phyloP scores from a whole-genome alignment of 306 rosid genomes.

The Castanospermum australe region DNA sequence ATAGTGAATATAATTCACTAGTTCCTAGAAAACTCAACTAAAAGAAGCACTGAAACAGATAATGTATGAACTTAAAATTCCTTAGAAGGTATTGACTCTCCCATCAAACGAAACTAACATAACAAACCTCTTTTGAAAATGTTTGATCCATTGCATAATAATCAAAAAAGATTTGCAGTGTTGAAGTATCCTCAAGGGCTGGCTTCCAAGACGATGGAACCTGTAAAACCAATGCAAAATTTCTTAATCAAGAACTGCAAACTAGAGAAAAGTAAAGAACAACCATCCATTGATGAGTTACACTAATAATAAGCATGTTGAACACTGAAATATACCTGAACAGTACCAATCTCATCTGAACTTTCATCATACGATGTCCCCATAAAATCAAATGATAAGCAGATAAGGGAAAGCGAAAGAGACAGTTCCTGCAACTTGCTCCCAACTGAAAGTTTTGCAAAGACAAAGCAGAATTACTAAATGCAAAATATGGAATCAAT shows the following conservation, averaged over 20 bases:
- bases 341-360: slow-evolving; percentile 55
- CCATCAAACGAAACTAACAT: not conserved
- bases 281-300: not conserved
- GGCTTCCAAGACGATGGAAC: slow-evolving; percentile 45
- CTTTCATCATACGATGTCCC: slow-evolving; percentile 55
- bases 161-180: slow-evolving; percentile 49
- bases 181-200: slow-evolving; percentile 43
- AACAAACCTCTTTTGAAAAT: slow-evolving; percentile 50
- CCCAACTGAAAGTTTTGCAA: slow-evolving; percentile 35
- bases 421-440: slow-evolving; percentile 51
- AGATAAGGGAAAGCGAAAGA: slow-evolving; percentile 38
- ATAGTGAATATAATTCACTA: not conserved
- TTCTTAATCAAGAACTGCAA: slow-evolving; percentile 20
- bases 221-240: slow-evolving; percentile 23
- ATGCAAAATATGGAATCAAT: not conserved
- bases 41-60: not conserved
- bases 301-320: not conserved
- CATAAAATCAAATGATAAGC: slow-evolving; percentile 53
- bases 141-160: slow-evolving; percentile 48
- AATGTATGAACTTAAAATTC: not conserved
- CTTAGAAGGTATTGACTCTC: not conserved
- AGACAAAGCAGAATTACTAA: slow-evolving; percentile 20
- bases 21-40: not conserved
- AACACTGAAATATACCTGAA: slow-evolving; percentile 40
- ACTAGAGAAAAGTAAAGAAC: not conserved